A percentile compares a stretch with the other conserved stretches of the same genome.
Evolutionary conservation across 129 eudicot species (phyloP).

Genomic region (Escallonia rubra): DNA sequence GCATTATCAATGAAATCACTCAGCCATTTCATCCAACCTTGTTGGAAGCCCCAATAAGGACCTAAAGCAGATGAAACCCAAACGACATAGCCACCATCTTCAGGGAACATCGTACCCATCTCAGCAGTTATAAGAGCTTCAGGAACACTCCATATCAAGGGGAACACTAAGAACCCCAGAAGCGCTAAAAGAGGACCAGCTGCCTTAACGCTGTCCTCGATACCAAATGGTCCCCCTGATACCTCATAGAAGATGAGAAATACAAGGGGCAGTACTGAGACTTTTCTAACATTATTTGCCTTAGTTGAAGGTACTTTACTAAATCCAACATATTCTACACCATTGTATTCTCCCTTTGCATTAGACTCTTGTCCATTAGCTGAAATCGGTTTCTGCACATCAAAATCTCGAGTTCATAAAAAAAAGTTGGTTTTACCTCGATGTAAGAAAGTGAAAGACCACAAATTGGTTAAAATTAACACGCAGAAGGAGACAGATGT

Average conservation of each 20-base stretch:
- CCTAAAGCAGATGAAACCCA: constrained; percentile 4
- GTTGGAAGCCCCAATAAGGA: neutral
- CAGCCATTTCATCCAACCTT: constrained; percentile 3
- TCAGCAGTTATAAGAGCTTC: constrained; percentile 18
- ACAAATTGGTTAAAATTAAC: too few species aligned
- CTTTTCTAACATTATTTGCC: neutral
- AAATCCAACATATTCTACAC: neutral
- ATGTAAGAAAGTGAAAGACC: too few species aligned
- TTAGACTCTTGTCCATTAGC: neutral
- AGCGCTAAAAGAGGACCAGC: constrained; percentile 19
- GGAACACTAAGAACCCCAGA: constrained; percentile 15
- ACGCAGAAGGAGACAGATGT: too few species aligned
- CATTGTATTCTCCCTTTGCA: neutral
- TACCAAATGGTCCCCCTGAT: neutral
- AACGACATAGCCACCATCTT: neutral
- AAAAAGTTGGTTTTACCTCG: too few species aligned
- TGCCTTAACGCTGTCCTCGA: constrained; percentile 6
- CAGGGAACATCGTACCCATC: constrained; percentile 6
- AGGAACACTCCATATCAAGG: constrained; percentile 21
- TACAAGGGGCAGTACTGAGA: neutral
- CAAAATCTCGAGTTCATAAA: neutral
- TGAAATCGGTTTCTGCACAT: neutral
- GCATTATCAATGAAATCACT: constrained; percentile 1
- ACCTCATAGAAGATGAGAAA: constrained; percentile 4
- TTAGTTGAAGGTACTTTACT: neutral